Percentiles rank a stretch among this genome's conserved stretches.
Evolutionary conservation across 305 asterid species (phyloP).

Genomic region (Salvia sclarea): DNA sequence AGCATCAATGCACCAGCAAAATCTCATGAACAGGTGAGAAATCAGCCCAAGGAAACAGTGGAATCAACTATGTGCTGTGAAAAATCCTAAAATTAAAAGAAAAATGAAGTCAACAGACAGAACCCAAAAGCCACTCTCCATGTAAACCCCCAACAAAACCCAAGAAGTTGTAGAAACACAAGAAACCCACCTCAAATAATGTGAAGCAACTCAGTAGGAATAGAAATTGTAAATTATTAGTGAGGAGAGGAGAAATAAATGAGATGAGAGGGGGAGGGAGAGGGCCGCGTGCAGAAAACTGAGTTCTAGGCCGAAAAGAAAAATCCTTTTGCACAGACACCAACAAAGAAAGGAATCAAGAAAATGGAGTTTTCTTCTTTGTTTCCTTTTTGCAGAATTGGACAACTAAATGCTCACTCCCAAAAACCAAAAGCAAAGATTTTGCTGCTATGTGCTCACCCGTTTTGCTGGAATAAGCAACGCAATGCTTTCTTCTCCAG

Average conservation of each 20-base stretch:
- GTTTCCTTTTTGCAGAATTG: neutral
- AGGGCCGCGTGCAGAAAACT: slow-evolving; percentile 31
- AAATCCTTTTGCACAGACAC: slow-evolving; percentile 31
- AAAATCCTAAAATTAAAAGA: slow-evolving; percentile 17
- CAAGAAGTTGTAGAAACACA: slow-evolving; percentile 36
- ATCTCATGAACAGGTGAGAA: slow-evolving; percentile 44
- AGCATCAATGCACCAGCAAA: slow-evolving; percentile 43
- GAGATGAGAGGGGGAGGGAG: too few relatives aligned
- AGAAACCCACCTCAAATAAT: slow-evolving; percentile 36
- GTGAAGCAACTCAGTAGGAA: too few relatives aligned
- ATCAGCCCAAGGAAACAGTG: slow-evolving; percentile 33
- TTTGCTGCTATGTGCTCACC: slow-evolving; percentile 48
- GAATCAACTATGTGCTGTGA: slow-evolving; percentile 39
- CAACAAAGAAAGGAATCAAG: slow-evolving; percentile 36
- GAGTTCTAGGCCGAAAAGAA: slow-evolving; percentile 26
- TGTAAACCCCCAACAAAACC: slow-evolving; percentile 52
- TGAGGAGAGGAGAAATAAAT: slow-evolving; percentile 8
- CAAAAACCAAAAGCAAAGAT: slow-evolving; percentile 34
- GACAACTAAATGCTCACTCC: slow-evolving; percentile 32
- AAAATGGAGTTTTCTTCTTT: slow-evolving; percentile 20
- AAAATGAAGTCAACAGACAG: slow-evolving; percentile 45
- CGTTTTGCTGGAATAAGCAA: slow-evolving; percentile 47
- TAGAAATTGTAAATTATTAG: too few relatives aligned
- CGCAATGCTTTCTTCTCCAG: slow-evolving; percentile 34
- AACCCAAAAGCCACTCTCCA: slow-evolving; percentile 72